phyloP scores from a whole-genome alignment of 768 basidiomycete genomes.

The Panaeolus papilionaceus region DNA sequence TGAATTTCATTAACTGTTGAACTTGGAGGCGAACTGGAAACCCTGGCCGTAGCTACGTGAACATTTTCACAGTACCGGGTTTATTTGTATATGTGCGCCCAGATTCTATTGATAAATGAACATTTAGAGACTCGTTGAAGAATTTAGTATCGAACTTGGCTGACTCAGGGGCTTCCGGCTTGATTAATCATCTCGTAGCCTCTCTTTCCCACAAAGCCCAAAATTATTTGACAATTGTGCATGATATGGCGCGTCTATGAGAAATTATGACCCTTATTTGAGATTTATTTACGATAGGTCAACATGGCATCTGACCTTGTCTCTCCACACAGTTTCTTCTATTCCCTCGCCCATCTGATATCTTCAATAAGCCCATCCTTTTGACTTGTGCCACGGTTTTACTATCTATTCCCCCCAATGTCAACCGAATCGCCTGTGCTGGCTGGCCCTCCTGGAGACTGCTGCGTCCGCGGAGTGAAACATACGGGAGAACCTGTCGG shows the following conservation, averaged over 20 bases:
- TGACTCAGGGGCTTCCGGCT: background rate
- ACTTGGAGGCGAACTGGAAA: background rate
- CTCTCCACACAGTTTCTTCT: background rate
- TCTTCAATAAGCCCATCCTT: background rate
- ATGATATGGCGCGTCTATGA: background rate
- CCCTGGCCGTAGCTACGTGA: too few species aligned
- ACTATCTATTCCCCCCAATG: background rate
- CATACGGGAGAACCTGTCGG: constrained; percentile 51
- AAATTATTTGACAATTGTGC: background rate
- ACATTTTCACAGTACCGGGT: too few species aligned
- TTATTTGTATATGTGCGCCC: too few species aligned
- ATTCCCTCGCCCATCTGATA: too few species aligned
- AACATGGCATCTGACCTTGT: background rate
- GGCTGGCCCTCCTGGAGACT: constrained; percentile 53
- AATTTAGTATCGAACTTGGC: background rate
- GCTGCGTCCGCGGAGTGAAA: constrained; percentile 58
- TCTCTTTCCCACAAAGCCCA: background rate
- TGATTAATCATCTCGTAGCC: background rate
- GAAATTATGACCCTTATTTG: background rate
- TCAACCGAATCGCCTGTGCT: constrained; percentile 32
- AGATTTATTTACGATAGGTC: background rate
- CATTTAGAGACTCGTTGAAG: too few species aligned
- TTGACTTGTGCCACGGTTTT: too few species aligned
- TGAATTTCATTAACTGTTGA: background rate
- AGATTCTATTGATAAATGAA: too few species aligned